Conservation (phyloP, 2,329 filamentous ascomycete genomes). For the Penicillium capsulatum region DNA sequence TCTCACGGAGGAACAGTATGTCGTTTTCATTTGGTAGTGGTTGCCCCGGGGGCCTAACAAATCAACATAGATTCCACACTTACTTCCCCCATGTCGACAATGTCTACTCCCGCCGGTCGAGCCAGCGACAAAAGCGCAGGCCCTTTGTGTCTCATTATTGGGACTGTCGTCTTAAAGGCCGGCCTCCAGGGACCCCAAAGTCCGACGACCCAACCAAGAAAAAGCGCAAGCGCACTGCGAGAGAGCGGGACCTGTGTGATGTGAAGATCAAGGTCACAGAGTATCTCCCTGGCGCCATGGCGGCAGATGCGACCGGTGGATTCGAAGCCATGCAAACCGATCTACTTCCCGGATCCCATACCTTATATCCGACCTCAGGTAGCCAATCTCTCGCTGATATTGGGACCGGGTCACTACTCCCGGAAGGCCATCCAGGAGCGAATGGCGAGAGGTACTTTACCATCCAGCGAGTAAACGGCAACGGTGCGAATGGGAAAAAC, state of each 20-base stretch:
- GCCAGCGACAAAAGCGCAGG: conserved; percentile 74
- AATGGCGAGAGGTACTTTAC: conserved; percentile 62
- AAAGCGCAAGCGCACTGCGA: conserved; percentile 71
- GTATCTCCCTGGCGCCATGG: conserved; percentile 55
- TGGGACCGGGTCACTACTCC: conserved; percentile 38
- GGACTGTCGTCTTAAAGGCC: conserved; percentile 77
- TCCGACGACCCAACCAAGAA: conserved; percentile 76
- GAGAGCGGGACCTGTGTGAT: conserved; percentile 74
- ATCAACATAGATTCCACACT: conserved; percentile 66
- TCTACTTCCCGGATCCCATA: conserved; percentile 23
- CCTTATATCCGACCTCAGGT: conserved; percentile 19
- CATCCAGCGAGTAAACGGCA: conserved; percentile 72
- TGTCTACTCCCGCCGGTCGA: conserved; percentile 78
- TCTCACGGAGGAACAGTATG: conserved; percentile 69
- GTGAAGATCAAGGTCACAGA: conserved; percentile 85
- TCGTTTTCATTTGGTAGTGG: conserved; percentile 11
- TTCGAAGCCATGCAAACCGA: conserved; percentile 21
- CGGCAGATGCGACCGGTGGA: conserved; percentile 20
- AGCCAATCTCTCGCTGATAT: conserved; percentile 43
- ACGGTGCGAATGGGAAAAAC: conserved; percentile 67
- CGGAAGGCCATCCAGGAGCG: conserved; percentile 46
- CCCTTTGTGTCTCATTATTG: conserved; percentile 81
- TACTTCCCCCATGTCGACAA: conserved; percentile 84
- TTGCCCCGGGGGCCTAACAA: no score
- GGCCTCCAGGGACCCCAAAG: conserved; percentile 73